Base-by-base conservation (phyloP, 2,329 filamentous ascomycete species). In the Cladophialophora psammophila region DNA sequence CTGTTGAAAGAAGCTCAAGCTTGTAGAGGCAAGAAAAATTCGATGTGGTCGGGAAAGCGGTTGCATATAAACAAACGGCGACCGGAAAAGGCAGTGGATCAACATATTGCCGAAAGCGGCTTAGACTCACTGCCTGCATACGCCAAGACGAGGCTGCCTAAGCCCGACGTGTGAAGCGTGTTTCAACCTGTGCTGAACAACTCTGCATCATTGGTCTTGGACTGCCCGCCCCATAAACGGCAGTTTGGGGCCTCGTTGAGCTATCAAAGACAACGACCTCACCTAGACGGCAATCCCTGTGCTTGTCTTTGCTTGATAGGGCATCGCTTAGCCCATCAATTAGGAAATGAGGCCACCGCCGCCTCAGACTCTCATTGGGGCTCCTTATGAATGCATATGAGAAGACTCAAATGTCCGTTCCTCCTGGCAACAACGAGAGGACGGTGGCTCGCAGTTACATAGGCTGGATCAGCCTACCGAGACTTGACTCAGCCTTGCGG, bases 31-130 rank as follows among this genome's bases (percentile, higher is more conserved):
- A n/a, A 8, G 52, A 63, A 54, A 34, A 52, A 31, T 8, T 13
- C 15, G 15, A 10, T 20, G 52, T 61, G 65, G 65, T 61, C 65
- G 61, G 61, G 48, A 50, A 67, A 34, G 36, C 10, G 65, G 65
- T 64, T 52, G 65, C 65, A 67, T 64, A 67, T 67, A 67, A 64
- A 67, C 61, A 67, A 67, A 56, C n/a, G 35, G 10, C n/a, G 20
- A 20, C 50, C 52, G 50, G 53, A 64, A 26, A 9, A 35, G 60
- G 65, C 59, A 61, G 38, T 18, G 40, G 48, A 58, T 45, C 65
- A 57, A 69, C 67, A 69, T 34, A 26, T 60, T 69, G 32, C 67
- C 67, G 9, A 62, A 66, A 64, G 36, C 38, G 20, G 67, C 35
- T 57, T 66, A 66, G 64, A 10, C 5, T 5, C 6, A 4, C 31